Evolutionary conservation across 805 yeast species (phyloP).

Genomic region (Cyberlindnera amylophila): DNA sequence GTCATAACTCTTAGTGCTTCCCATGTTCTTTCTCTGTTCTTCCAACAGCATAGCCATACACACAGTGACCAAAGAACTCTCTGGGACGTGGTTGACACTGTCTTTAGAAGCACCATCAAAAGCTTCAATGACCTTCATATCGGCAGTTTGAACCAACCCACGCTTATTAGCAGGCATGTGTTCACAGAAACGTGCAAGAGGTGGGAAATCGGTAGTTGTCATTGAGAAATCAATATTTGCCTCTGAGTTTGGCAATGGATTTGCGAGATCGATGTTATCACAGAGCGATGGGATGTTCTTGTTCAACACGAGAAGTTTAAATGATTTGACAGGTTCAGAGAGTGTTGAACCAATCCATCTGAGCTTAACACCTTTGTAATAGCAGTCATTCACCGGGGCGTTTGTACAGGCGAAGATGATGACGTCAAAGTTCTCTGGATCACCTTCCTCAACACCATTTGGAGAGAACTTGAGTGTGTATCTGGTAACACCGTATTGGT

Average conservation of each 20-base stretch:
- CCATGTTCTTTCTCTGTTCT: slow-evolving; percentile 25
- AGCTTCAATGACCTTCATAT: slow-evolving; percentile 23
- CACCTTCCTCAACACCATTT: slow-evolving; percentile 13
- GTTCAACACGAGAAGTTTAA: slow-evolving; percentile 32
- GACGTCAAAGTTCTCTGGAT: slow-evolving; percentile 23
- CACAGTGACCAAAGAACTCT: slow-evolving; percentile 18
- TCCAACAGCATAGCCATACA: slow-evolving; percentile 26
- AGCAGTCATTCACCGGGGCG: slow-evolving; percentile 32
- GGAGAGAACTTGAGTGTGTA: slow-evolving; percentile 31
- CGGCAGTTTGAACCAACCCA: slow-evolving; percentile 19
- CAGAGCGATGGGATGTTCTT: slow-evolving; percentile 32
- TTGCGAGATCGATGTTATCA: slow-evolving; percentile 14
- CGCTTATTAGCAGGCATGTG: slow-evolving; percentile 13
- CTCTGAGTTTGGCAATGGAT: slow-evolving; percentile 8
- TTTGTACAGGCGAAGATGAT: slow-evolving; percentile 30
- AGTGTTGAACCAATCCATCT: slow-evolving; percentile 39
- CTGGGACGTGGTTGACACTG: slow-evolving; percentile 17
- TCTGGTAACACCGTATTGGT: slow-evolving; percentile 23
- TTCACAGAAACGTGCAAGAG: slow-evolving; percentile 24
- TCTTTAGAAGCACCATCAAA: slow-evolving; percentile 9
- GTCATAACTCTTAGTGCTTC: slow-evolving; percentile 22
- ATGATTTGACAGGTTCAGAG: slow-evolving; percentile 28
- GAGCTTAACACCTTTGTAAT: slow-evolving; percentile 28
- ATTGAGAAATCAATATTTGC: slow-evolving; percentile 3
- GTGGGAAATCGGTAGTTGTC: slow-evolving; percentile 16